Conservation (phyloP, 495 filamentous ascomycete genomes). For the Xylaria curta region DNA sequence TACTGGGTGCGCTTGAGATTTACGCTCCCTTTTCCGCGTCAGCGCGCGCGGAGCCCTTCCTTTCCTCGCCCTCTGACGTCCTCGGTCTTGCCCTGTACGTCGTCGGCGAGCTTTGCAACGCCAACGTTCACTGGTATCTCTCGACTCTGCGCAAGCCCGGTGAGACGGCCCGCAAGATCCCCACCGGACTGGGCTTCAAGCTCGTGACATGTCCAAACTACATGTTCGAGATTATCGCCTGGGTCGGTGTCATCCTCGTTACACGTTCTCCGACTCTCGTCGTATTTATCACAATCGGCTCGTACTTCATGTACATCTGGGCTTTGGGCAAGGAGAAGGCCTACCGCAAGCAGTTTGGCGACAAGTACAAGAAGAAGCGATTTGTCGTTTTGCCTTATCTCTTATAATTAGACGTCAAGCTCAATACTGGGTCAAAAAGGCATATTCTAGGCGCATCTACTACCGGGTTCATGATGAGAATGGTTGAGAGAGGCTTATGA, state of each 20-base stretch:
- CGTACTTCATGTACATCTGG: conserved; percentile 82
- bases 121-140: conserved; percentile 77
- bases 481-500: background rate
- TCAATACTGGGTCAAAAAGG: background rate
- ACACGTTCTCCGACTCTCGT: conserved; percentile 75
- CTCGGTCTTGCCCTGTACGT: conserved; percentile 72
- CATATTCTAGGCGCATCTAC: background rate
- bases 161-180: conserved; percentile 85
- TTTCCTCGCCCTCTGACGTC: conserved; percentile 55
- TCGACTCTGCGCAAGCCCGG: conserved; percentile 77
- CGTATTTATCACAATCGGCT: conserved; percentile 72
- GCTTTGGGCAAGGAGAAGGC: conserved; percentile 90
- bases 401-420: conserved; percentile 38
- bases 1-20: conserved; percentile 83
- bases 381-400: conserved; percentile 77
- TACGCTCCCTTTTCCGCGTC: conserved; percentile 74
- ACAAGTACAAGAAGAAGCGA: conserved; percentile 89
- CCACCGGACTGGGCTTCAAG: conserved; percentile 82
- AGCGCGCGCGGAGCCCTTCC: conserved; percentile 46
- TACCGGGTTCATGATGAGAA: background rate
- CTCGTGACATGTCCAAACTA: conserved; percentile 97
- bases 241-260: conserved; percentile 80
- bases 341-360: conserved; percentile 87
- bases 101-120: conserved; percentile 79
- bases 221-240: conserved; percentile 86